Percentiles rank a stretch among this genome's conserved stretches.
Conservation (phyloP, 768 basidiomycete species). For the Lenzites betulinus region DNA sequence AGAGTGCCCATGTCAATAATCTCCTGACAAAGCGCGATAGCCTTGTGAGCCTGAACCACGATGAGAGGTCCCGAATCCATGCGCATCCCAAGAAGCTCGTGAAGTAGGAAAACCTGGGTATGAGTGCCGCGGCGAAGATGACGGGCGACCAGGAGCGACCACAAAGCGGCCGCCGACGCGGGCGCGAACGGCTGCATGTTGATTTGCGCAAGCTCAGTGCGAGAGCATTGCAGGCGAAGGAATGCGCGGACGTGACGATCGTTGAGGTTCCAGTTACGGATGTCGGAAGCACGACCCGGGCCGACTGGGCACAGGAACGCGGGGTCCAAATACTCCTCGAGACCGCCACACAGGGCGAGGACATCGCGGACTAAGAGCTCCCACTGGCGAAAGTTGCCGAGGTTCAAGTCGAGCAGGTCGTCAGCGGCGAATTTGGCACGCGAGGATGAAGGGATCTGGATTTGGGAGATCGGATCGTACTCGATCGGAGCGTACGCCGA, state of each 20-base stretch:
- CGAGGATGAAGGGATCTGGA: not conserved
- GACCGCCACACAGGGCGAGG: not conserved
- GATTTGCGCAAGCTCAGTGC: not conserved
- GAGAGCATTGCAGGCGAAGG: not conserved
- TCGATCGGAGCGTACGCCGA: not conserved
- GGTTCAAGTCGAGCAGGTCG: not conserved
- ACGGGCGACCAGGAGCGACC: not conserved
- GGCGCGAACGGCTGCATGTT: not conserved
- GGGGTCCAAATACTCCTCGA: not conserved
- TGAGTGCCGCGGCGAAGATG: not conserved
- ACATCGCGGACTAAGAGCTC: not conserved
- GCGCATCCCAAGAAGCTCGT: not conserved
- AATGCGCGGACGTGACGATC: not conserved
- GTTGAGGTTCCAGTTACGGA: not conserved
- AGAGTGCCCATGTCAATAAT: conserved; percentile 1
- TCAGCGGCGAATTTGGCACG: not conserved
- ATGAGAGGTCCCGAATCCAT: not conserved
- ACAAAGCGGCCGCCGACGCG: not conserved
- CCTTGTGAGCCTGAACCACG: not conserved
- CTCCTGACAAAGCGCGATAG: not conserved
- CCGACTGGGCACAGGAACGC: not conserved
- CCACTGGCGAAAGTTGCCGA: conserved; percentile 2
- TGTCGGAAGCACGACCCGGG: not conserved
- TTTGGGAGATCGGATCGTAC: not conserved
- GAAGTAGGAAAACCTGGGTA: conserved; percentile 2